Conservation (phyloP, 2,329 filamentous ascomycete species). For the Pseudogymnoascus sp. region DNA sequence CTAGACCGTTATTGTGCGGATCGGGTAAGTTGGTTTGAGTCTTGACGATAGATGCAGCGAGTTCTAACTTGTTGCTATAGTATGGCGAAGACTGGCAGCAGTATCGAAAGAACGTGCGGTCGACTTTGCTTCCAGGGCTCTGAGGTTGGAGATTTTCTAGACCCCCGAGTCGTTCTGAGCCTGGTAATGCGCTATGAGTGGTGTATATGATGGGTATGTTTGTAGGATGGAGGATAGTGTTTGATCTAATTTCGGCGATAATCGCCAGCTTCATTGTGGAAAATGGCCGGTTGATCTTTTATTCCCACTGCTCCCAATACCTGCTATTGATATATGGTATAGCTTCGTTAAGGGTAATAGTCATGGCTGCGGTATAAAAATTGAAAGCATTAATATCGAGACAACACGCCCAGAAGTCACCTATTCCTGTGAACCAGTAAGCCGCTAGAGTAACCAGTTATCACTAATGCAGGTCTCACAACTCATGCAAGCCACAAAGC, state of each 20-base stretch:
- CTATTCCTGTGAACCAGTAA: neutral
- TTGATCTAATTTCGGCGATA: no score
- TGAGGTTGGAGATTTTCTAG: neutral
- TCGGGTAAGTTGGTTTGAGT: conserved; percentile 26
- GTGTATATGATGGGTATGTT: neutral
- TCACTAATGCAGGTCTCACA: conserved; percentile 1
- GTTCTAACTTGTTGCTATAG: conserved; percentile 15
- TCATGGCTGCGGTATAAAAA: no score
- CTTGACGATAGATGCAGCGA: neutral
- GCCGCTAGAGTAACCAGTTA: neutral
- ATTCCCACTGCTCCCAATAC: no score
- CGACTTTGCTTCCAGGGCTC: conserved; percentile 31
- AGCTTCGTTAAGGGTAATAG: no score
- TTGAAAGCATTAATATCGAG: no score
- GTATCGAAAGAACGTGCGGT: conserved; percentile 32
- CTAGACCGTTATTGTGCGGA: conserved; percentile 41
- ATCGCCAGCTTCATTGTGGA: no score
- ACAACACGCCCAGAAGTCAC: no score
- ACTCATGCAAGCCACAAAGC: neutral
- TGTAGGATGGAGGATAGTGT: no score
- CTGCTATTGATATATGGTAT: no score
- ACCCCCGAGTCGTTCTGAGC: neutral
- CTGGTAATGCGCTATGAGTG: neutral
- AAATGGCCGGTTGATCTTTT: no score
- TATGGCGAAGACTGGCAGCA: conserved; percentile 33